Evolutionary conservation across 2,329 filamentous ascomycete species (phyloP).

Genomic region (Mycosphaerella sp.): DNA sequence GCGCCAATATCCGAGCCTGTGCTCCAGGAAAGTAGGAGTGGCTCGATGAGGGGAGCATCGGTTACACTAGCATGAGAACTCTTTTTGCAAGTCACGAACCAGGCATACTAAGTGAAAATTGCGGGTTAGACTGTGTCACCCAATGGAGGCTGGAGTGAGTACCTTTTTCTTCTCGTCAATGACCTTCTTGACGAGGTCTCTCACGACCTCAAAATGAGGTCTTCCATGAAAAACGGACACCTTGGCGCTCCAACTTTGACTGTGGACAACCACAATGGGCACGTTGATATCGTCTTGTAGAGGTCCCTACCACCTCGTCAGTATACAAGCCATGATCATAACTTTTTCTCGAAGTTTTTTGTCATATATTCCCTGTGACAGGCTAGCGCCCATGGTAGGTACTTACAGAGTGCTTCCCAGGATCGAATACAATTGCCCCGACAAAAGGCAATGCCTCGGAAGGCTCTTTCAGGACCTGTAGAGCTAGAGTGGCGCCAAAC

Average conservation of each 20-base stretch:
- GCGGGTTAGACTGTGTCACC: not conserved
- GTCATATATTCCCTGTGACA: too few species aligned
- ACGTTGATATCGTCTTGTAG: conserved; percentile 55
- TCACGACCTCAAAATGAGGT: conserved; percentile 59
- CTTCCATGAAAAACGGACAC: conserved; percentile 55
- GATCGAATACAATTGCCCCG: conserved; percentile 58
- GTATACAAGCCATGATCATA: too few species aligned
- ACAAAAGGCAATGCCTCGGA: conserved; percentile 44
- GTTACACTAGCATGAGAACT: conserved; percentile 57
- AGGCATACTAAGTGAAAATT: conserved; percentile 24
- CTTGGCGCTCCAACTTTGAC: conserved; percentile 57
- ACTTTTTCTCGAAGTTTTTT: too few species aligned
- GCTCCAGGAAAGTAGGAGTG: conserved; percentile 54
- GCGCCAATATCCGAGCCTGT: conserved; percentile 57
- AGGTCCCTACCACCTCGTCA: conserved; percentile 38
- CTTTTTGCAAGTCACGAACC: conserved; percentile 41
- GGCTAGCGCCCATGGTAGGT: too few species aligned
- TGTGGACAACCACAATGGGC: conserved; percentile 57
- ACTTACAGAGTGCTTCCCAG: conserved; percentile 52
- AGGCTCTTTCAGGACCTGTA: conserved; percentile 53
- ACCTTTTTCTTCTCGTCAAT: conserved; percentile 39
- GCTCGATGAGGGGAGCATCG: conserved; percentile 60
- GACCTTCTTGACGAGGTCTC: conserved; percentile 48
- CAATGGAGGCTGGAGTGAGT: not conserved
- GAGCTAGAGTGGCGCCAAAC: conserved; percentile 59